Base-by-base conservation (phyloP, 2,329 filamentous ascomycete genomes). In the Alternaria sp. region DNA sequence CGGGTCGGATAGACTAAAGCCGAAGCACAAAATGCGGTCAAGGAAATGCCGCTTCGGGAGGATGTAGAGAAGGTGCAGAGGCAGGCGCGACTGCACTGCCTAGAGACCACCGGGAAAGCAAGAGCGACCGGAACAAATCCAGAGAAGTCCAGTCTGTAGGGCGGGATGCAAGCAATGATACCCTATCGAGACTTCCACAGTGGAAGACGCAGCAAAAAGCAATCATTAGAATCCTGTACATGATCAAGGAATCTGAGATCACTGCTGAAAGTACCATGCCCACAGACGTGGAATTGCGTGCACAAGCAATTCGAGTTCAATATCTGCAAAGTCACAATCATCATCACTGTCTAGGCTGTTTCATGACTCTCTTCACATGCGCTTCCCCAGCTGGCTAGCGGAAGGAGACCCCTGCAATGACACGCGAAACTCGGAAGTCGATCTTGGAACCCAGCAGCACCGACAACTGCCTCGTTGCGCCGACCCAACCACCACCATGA, bases 401-500 rank as follows among this genome's bases (percentile, higher is more conserved):
- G 30, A 30, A 10, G 12, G 44, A 60, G 45, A 54, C 47, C 57
- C 56, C 62, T 58, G 63, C 65, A 59, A 65, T 59, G 57, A 56
- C 65, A 62, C 53, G 46, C 61, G 63, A 55, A 43, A 56, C 61
- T 57, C 30, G 49, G 45, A 45, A 28, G 36, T 46, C 53, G 36
- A 60, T 53, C 60, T 57, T 46, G 52, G 55, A 44, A 45, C 56
- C 51, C 43, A 49, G 49, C 59, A 63, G 46, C 53, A 32, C 25
- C 50, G 43, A 46, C 28, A 55, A 57, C 61, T 57, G n/a, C 32
- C 52, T 51, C 52, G 15, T 23, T 30, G 49, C 49, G 49, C 45
- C 40, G 26, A 55, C 59, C 66, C 49, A 55, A 61, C 51, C 61
- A 67, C 58, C 64, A 71, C 62, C 66, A 69, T 67, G 68, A 69